Evolutionary conservation across 148 eudicot species (phyloP), one percentile per base, ranked within the genome.

Genomic region (Arbutus unedo): DNA sequence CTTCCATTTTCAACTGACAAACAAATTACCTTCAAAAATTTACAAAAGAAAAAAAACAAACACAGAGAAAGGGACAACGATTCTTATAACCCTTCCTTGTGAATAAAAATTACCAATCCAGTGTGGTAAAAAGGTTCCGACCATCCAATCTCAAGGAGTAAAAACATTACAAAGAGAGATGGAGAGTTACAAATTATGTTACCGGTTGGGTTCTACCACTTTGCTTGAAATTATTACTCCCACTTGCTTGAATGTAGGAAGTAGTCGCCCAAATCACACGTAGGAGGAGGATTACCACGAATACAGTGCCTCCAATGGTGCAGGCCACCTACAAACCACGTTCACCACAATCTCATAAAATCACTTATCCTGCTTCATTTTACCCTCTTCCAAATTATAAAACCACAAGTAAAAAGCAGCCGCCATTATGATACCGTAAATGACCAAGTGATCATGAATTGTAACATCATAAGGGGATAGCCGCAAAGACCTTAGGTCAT

Each of bases 291-390:
- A 83, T 83, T 21, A 78, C 85, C 38, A 78, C 72, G 16, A 83
- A 83, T 55, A 83, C 82, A 25, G 85, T 70, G 68, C 85, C 85
- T 78, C 85, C 85, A 13, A 83, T 71, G 70, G 78, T 83, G 59
- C 85, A 83, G 11, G 76, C 82, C 70, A 83, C 85, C 85, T 83
- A 71, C 56, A 83, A 44, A 67, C 72, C 19, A 70, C 49, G 38
- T 15, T 68, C 15, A 23, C 66, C 48, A 72, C 41, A 31, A 31
- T 31, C 38, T 31, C 38, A 31, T 31, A 31, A 31, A 31, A 31
- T 31, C 38, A 31, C 38, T 31, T 31, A 0, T 31, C 38, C 38
- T 31, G 38, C 38, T 31, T 71, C 41, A 71, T 18, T 54, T 71
- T 18, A 8, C 43, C 51, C 8, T 31, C 5, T 18, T 79, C 4